These are phyloP conservation scores for Hymenoscyphus fraxineus DNA, from an alignment of 2,329 filamentous ascomycete genomes.

Conservation along the genomic window DNA sequence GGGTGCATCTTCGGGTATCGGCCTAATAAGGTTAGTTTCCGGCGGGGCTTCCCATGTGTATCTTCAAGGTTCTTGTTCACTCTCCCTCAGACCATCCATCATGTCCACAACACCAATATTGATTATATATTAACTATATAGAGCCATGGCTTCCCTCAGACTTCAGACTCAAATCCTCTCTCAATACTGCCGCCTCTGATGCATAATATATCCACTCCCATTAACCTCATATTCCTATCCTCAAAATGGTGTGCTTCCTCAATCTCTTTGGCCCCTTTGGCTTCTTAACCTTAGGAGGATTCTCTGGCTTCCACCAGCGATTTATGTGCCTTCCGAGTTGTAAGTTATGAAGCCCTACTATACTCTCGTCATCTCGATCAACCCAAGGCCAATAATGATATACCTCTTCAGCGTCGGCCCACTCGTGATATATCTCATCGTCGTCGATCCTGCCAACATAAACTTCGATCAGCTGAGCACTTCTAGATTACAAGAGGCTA, in stretches of 20 bases:
- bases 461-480: background rate
- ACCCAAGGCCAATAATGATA: background rate
- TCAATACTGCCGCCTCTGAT: too few species aligned
- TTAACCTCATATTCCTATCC: background rate
- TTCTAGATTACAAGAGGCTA: background rate
- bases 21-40: background rate
- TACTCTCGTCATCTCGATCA: background rate
- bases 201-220: too few species aligned
- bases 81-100: too few species aligned
- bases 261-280: background rate
- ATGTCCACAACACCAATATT: too few species aligned
- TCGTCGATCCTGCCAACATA: constrained; percentile 9
- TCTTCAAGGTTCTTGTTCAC: too few species aligned
- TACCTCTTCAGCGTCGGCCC: constrained; percentile 10
- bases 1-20: background rate
- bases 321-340: background rate
- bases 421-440: constrained; percentile 1
- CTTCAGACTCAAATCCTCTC: too few species aligned
- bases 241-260: background rate
- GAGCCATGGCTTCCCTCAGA: too few species aligned
- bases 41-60: background rate
- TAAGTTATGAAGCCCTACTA: background rate
- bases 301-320: background rate
- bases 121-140: too few species aligned
- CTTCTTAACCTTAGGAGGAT: background rate